Conservation (phyloP, 345 rosid genomes). For the Cardiospermum halicacabum region DNA sequence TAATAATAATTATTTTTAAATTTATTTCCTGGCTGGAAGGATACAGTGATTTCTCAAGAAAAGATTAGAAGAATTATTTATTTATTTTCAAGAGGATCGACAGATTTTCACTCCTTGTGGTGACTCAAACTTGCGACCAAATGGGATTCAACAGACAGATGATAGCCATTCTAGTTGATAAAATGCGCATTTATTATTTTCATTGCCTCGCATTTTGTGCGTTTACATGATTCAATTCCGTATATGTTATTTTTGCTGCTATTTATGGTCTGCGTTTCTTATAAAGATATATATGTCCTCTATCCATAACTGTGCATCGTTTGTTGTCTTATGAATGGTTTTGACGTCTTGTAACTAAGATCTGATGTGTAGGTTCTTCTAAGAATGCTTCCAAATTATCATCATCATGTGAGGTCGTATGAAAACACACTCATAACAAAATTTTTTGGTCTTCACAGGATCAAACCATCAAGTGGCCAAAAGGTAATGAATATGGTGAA, state of each 20-base stretch:
- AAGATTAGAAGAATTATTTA: no score
- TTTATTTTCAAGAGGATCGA: no score
- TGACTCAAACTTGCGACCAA: no score
- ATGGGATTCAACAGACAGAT: not conserved
- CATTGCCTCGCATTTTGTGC: not conserved
- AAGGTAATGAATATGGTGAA: slow-evolving; percentile 45
- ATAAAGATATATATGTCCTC: slow-evolving; percentile 1
- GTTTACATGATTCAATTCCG: no score
- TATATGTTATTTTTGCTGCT: slow-evolving; percentile 5
- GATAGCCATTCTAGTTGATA: slow-evolving; percentile 8
- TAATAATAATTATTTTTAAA: no score
- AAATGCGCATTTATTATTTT: not conserved
- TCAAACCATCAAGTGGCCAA: slow-evolving; percentile 97
- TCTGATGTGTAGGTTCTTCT: slow-evolving; percentile 68
- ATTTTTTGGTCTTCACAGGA: slow-evolving; percentile 98
- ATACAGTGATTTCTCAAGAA: no score
- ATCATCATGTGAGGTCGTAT: slow-evolving; percentile 81
- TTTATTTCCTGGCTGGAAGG: no score
- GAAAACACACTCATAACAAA: slow-evolving; percentile 96
- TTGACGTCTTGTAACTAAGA: slow-evolving; percentile 18
- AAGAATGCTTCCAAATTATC: slow-evolving; percentile 96
- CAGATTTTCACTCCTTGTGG: no score
- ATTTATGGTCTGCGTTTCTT: not conserved
- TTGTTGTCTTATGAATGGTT: slow-evolving; percentile 3
- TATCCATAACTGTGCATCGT: slow-evolving; percentile 6